Base-by-base conservation (phyloP, 2,329 filamentous ascomycete genomes). In the Trichoderma sp. region DNA sequence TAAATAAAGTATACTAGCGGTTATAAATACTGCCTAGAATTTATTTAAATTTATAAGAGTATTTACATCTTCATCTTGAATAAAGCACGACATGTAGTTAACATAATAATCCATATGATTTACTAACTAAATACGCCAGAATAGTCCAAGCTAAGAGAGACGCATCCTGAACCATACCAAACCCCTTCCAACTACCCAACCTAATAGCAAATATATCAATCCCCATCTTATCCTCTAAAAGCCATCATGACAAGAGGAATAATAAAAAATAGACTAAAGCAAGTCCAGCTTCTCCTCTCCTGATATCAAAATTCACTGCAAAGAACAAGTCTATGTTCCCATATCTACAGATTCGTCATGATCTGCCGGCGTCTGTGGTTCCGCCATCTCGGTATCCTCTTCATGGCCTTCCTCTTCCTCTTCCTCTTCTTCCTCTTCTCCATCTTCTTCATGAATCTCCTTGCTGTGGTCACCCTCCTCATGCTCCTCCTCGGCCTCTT, bases 371-470 rank as follows among this genome's bases (percentile, higher is more conserved):
- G 68, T 65, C n/a, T 76, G 24, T 12, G 69, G 31, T 7, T 76
- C 75, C 8, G 27, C 75, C 75, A 76, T 76, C 65, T 76, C 75
- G 1, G 71, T 59, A 31, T 76, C 74, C 8, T 75, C 75, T 1
- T 56, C 77, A 5, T 76, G 77, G 6, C 77, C 74, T 14, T 69
- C 79, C 18, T 66, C 77, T 4, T 77, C 79, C 27, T 80, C 80
- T 41, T 79, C 80, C 2, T 75, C 78, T 4, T 78, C 79, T 24
- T 78, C 77, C 56, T 78, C 80, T 7, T 79, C 78, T 8, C 77
- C 78, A 4, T 77, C 80, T 8, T 79, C 78, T n/a, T 75, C 75
- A 12, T 77, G 74, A 11, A 75, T 76, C 9, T 73, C 68, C 24
- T 74, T 45, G 14, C 64, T 24, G 3, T 67, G 62, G 11, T 38